Evolutionary conservation across 2,329 filamentous ascomycete genomes (phyloP).

Genomic region (Aureobasidium sp.): DNA sequence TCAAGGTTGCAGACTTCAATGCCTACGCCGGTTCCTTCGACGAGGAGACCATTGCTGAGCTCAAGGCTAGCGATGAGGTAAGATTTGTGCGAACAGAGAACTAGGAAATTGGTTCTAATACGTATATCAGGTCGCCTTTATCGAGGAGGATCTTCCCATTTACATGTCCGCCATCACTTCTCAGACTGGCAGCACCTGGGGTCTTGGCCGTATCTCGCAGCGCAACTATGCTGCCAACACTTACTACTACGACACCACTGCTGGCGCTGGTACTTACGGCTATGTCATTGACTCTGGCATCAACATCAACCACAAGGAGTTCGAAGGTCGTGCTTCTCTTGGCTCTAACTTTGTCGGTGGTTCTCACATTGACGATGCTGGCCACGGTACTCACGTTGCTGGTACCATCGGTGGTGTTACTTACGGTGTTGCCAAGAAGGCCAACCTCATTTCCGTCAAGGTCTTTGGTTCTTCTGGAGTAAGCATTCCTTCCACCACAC

Average conservation of each 20-base stretch:
- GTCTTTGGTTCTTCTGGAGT: conserved; percentile 30
- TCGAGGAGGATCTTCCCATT: conserved; percentile 13
- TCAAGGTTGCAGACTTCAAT: conserved; percentile 10
- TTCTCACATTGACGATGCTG: conserved; percentile 40
- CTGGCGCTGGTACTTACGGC: conserved; percentile 29
- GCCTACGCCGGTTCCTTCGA: conserved; percentile 14
- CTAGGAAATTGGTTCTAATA: too few relatives aligned
- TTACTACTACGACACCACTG: conserved; percentile 14
- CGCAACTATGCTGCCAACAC: conserved; percentile 4
- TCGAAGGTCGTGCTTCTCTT: conserved; percentile 26
- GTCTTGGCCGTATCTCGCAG: conserved; percentile 16
- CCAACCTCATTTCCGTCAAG: conserved; percentile 50
- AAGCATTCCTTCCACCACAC: too few relatives aligned
- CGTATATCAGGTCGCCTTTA: not conserved
- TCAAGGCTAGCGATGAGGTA: conserved; percentile 12
- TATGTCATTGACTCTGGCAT: conserved; percentile 32
- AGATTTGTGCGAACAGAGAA: too few relatives aligned
- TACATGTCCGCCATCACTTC: conserved; percentile 12
- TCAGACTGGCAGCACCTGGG: conserved; percentile 17
- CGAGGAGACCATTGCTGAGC: conserved; percentile 9
- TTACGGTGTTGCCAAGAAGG: conserved; percentile 54
- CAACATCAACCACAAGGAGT: conserved; percentile 22
- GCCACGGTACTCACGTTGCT: conserved; percentile 56
- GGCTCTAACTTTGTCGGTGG: conserved; percentile 24
- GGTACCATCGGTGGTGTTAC: conserved; percentile 53